These are phyloP conservation scores for Lyophyllum semitale DNA, from an alignment of 768 basidiomycete genomes.

Conservation along the genomic window DNA sequence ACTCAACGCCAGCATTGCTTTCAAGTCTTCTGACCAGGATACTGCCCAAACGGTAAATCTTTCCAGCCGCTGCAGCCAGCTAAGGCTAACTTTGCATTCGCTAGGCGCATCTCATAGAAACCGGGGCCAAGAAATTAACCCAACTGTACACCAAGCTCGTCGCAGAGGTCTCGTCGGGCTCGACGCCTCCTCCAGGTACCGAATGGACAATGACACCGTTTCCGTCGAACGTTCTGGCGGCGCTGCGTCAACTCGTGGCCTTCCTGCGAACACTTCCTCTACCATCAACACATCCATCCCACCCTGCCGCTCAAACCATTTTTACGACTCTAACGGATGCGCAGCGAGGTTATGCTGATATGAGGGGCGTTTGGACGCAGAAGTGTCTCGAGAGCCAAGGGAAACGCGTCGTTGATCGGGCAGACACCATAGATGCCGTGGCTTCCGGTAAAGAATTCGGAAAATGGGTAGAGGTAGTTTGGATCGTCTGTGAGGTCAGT, in stretches of 20 bases:
- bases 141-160: constrained; percentile 86
- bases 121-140: constrained; percentile 79
- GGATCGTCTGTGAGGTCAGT: constrained; percentile 68
- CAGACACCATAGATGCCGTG: constrained; percentile 68
- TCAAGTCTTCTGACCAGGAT: constrained; percentile 62
- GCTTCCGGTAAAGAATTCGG: constrained; percentile 71
- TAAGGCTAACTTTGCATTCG: not conserved
- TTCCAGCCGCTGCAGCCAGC: not conserved
- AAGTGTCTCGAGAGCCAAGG: constrained; percentile 76
- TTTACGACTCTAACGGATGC: constrained; percentile 70
- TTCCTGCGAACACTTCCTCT: constrained; percentile 75
- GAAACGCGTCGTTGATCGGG: constrained; percentile 67
- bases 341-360: constrained; percentile 82
- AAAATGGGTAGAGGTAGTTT: constrained; percentile 64
- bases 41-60: constrained; percentile 52
- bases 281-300: constrained; percentile 81
- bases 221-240: constrained; percentile 50
- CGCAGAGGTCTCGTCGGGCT: constrained; percentile 82
- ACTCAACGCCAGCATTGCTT: constrained; percentile 78
- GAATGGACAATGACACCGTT: constrained; percentile 58
- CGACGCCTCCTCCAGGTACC: constrained; percentile 61
- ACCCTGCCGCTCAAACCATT: constrained; percentile 71
- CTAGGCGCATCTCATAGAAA: constrained; percentile 75
- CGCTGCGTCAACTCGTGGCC: constrained; percentile 62
- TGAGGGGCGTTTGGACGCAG: constrained; percentile 78